Conservation (phyloP, 176 grass and related monocot species). For the Lolium perenne region DNA sequence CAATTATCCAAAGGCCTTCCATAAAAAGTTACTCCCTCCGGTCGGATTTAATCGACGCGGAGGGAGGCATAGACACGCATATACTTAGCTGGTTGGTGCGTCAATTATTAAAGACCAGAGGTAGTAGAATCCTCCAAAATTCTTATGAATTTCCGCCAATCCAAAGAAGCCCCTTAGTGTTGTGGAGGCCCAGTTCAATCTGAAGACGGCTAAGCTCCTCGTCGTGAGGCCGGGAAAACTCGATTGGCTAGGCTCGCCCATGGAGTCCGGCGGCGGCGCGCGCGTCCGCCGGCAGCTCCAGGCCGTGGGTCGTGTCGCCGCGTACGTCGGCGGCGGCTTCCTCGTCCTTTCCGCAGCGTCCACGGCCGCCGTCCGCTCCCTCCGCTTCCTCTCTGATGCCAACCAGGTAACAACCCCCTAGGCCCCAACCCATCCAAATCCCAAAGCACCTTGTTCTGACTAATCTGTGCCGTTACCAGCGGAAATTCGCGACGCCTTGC, state of each 20-base stretch:
- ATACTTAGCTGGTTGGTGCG: too few relatives aligned
- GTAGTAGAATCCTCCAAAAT: too few relatives aligned
- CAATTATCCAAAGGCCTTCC: too few relatives aligned
- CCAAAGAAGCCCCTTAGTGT: too few relatives aligned
- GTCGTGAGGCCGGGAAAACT: constrained; percentile 9
- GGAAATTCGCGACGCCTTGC: constrained; percentile 71
- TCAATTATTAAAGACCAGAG: too few relatives aligned
- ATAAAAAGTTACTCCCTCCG: too few relatives aligned
- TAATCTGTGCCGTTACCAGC: constrained; percentile 41
- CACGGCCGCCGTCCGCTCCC: constrained; percentile 63
- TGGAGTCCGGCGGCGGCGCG: constrained; percentile 46
- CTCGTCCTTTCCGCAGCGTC: constrained; percentile 65
- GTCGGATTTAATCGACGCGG: too few relatives aligned
- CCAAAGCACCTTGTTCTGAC: background rate
- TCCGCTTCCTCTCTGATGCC: constrained; percentile 68
- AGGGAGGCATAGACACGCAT: too few relatives aligned
- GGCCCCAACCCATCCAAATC: background rate
- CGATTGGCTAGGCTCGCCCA: background rate
- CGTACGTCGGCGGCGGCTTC: constrained; percentile 65
- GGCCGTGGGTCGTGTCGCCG: constrained; percentile 52
- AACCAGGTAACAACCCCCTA: constrained; percentile 51
- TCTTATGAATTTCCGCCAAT: too few relatives aligned
- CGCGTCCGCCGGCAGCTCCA: constrained; percentile 55
- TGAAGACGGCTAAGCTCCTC: background rate
- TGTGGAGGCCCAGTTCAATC: background rate